phyloP scores from a whole-genome alignment of 257 asterid genomes.

The Fraxinus cuspidata region DNA sequence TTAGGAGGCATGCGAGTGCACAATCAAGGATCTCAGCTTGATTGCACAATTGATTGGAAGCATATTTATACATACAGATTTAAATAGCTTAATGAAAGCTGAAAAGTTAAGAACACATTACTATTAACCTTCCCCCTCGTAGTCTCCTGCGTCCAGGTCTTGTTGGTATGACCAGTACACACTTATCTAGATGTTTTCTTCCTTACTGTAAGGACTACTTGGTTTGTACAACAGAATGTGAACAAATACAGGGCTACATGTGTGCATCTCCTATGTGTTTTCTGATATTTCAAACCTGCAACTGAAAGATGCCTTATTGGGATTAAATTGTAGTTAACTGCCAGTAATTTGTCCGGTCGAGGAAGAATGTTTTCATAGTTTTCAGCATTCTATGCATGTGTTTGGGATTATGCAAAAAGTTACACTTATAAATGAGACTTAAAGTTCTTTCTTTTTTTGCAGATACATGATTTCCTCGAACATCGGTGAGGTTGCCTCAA shows the following conservation, averaged over 20 bases:
- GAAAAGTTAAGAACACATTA: background rate
- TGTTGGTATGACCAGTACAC: background rate
- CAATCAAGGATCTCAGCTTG: background rate
- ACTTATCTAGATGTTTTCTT: background rate
- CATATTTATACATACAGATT: too few relatives aligned
- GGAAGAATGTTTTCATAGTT: too few relatives aligned
- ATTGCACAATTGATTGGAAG: background rate
- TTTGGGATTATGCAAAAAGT: background rate
- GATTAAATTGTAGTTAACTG: too few relatives aligned
- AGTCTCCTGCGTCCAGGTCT: too few relatives aligned
- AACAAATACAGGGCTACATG: background rate
- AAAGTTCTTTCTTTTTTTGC: constrained; percentile 24
- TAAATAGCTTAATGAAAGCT: background rate
- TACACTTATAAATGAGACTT: background rate
- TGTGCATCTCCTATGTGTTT: background rate
- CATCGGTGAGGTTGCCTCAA: constrained; percentile 95
- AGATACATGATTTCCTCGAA: constrained; percentile 99
- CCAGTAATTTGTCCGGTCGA: too few relatives aligned
- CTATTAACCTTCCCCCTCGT: too few relatives aligned
- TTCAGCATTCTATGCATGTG: too few relatives aligned
- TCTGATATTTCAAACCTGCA: background rate
- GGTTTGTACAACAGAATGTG: background rate
- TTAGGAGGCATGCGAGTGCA: background rate
- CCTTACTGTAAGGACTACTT: background rate
- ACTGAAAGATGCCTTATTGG: background rate